A percentile compares a stretch with the other conserved stretches of the same genome.
Evolutionary conservation across 2,329 filamentous ascomycete genomes (phyloP).

Genomic region (Talaromyces rugulosus): DNA sequence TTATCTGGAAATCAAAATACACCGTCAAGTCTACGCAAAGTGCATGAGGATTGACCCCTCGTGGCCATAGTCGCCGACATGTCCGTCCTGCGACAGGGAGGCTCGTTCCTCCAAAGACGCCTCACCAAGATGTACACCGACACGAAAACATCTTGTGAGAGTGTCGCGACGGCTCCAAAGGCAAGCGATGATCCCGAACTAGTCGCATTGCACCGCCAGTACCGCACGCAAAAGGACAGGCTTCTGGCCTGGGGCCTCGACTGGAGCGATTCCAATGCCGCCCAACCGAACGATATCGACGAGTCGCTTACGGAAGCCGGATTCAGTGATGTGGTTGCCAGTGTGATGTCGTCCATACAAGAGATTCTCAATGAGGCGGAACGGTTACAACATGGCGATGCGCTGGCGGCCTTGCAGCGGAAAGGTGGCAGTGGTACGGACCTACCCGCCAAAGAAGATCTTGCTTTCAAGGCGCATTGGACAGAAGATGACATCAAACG

Average conservation of each 20-base stretch:
- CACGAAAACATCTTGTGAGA: constrained; percentile 59
- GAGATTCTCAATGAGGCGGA: constrained; percentile 61
- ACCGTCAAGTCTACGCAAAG: not conserved
- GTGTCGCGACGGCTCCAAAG: constrained; percentile 47
- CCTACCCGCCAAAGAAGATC: constrained; percentile 21
- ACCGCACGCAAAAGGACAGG: constrained; percentile 60
- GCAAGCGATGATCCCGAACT: constrained; percentile 50
- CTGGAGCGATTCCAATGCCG: constrained; percentile 60
- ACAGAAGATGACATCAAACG: constrained; percentile 50
- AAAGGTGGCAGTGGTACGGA: constrained; percentile 31
- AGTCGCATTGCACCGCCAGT: constrained; percentile 54
- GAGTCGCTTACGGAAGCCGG: constrained; percentile 59
- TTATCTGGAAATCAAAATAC: not conserved
- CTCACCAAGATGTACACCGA: constrained; percentile 61
- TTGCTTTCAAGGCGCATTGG: constrained; percentile 35
- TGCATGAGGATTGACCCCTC: not conserved
- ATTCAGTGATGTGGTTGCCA: constrained; percentile 60
- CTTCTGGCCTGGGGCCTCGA: constrained; percentile 62
- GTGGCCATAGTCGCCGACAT: constrained; percentile 28
- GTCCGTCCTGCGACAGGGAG: constrained; percentile 45
- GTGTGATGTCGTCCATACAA: constrained; percentile 61
- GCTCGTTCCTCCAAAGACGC: constrained; percentile 43
- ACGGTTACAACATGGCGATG: constrained; percentile 47
- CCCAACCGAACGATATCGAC: constrained; percentile 57
- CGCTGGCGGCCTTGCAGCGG: constrained; percentile 32